Evolutionary conservation across 139 green algal species (phyloP), one percentile per base, ranked within the genome.

Genomic region (Monoraphidium neglectum): DNA sequence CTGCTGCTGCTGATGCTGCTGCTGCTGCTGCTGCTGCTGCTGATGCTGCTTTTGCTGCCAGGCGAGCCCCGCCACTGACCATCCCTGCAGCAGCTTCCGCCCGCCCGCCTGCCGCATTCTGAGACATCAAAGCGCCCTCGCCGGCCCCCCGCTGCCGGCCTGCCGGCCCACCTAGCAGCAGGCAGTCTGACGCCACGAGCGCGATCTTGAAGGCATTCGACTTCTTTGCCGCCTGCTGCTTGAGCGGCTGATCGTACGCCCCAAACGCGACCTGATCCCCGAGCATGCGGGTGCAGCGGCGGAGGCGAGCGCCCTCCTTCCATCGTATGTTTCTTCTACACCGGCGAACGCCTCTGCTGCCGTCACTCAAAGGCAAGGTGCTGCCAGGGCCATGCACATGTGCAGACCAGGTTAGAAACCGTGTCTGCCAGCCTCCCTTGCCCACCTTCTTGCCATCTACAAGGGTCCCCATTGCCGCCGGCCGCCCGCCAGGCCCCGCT

Each of bases 101-200:
- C 36, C 3, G 4, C n/a, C n/a, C n/a, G n/a, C 40, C 59, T 24
- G 18, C 5, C 6, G 37, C 4, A 4, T 47, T 21, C n/a, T 65
- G 16, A 60, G 18, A 60, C 51, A 60, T 18, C 18, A 60, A 28
- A 21, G 21, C 18, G 51, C 21, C 24, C 3, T 77, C 47, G 36
- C 13, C 46, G 0, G 46, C 10, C 67, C 10, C 32, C 68, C 46
- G n/a, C 30, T 32, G 2, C 13, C n/a, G 8, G 10, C 63, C 4
- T 74, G 32, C 28, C 28, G 49, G 62, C 74, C 78, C 46, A 87
- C 91, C 91, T 49, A 97, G 93, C 43, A 97, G 86, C 13, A 93
- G 68, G 84, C 93, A 97, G 80, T 97, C 93, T 2, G 88, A 80
- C 1, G 80, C 78, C 1, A 97, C 93, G 1, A 97, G 84, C 59